Base-by-base conservation (phyloP, 441 rosid species). In the Gossypium davidsonii region DNA sequence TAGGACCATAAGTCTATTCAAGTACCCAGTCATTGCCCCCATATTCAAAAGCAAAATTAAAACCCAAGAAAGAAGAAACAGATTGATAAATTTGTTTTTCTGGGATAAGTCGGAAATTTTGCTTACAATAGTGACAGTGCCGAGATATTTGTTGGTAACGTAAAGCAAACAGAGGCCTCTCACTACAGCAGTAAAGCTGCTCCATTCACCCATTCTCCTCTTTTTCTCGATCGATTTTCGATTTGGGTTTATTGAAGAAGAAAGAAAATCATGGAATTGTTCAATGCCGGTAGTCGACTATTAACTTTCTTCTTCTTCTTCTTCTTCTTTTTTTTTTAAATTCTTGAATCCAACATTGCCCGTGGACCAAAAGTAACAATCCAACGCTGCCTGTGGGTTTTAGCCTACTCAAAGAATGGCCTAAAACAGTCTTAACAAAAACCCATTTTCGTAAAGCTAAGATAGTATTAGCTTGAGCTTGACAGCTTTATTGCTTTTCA, bases 1-100 rank as follows among this genome's bases (percentile, higher is more conserved):
- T 91, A 74, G 98, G 96, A 39, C 97, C 96, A 7, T 58, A 77
- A 14, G 82, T 48, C 94, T 89, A 31, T 75, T 63, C 72, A 44
- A 64, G 26, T 23, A 58, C 17, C 51, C 23, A 28, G 67, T 56
- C 17, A 77, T 6, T 69, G 69, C 56, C 74, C 34, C 34, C 34
- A 53, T 23, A 58, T 48, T 23, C 9, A 53, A 52, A 46, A 51
- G 39, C 1, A 42, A 60, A 69, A 51, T 28, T 23, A 66, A 48
- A 11, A 3, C 21, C 34, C 37, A 39, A 9, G 5, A 59, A 39
- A 6, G 60, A 63, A 49, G 34, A 31, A 15, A 75, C 53, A 37
- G 26, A 23, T 17, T 4, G 20, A 56, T 42, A 26, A 15, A n/a
- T 28, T 65, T 42, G 46, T 17, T 44, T 65, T 48, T 2, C 3